Conservation (phyloP, 352 stramenopile species). For the Phytophthora ohioensis region DNA sequence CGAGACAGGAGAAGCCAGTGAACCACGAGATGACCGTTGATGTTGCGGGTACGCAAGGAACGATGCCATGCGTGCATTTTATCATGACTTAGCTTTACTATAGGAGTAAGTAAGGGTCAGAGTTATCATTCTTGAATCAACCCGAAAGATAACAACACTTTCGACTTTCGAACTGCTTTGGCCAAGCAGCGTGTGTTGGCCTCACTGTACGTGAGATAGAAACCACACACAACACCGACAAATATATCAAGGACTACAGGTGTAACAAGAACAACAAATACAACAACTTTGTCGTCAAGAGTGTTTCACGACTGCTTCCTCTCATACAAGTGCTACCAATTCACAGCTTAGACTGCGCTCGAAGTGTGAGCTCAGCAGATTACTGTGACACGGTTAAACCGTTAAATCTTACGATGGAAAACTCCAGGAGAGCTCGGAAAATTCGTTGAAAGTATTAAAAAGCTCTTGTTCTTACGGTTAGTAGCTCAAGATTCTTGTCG, state of each 20-base stretch:
- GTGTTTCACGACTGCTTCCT: background rate
- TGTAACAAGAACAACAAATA: too few relatives aligned
- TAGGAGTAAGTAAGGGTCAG: background rate
- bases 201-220: background rate
- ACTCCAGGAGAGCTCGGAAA: too few relatives aligned
- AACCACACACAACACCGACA: too few relatives aligned
- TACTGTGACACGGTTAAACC: slow-evolving; percentile 4
- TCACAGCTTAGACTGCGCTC: slow-evolving; percentile 7
- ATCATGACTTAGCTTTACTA: too few relatives aligned
- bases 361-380: slow-evolving; percentile 5
- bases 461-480: too few relatives aligned
- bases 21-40: background rate
- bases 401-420: too few relatives aligned
- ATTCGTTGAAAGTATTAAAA: too few relatives aligned
- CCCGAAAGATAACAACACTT: slow-evolving; percentile 8
- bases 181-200: slow-evolving; percentile 19
- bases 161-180: slow-evolving; percentile 10
- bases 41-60: slow-evolving; percentile 2
- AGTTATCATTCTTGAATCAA: slow-evolving; percentile 24
- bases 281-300: too few relatives aligned
- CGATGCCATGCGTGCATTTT: too few relatives aligned
- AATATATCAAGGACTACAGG: too few relatives aligned
- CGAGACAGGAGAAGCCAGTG: slow-evolving; percentile 3
- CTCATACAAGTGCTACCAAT: slow-evolving; percentile 6
- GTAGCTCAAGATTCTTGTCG: too few relatives aligned